phyloP scores from a whole-genome alignment of 768 basidiomycete genomes.

The Candolleomyces eurysporus region DNA sequence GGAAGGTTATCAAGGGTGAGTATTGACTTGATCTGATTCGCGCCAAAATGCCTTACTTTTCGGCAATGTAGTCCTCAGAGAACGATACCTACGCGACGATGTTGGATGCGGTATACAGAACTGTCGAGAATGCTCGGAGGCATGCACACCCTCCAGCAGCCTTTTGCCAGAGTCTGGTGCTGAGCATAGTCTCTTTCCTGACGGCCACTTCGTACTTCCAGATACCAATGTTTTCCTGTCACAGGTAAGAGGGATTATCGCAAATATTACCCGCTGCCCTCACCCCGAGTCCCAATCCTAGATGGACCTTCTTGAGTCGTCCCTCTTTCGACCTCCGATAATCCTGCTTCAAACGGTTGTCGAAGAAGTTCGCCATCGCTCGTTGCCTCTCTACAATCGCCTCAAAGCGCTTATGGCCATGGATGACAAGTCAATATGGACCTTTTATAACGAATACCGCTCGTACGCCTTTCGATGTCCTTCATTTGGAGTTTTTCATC shows the following conservation, averaged over 20 bases:
- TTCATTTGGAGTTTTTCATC: background rate
- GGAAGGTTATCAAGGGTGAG: slow-evolving; percentile 91
- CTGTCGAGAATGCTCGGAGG: slow-evolving; percentile 59
- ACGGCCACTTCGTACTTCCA: slow-evolving; percentile 82
- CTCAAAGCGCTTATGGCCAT: slow-evolving; percentile 80
- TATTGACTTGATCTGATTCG: background rate
- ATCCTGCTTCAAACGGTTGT: slow-evolving; percentile 94
- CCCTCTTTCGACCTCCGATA: slow-evolving; percentile 72
- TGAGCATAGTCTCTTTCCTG: slow-evolving; percentile 52
- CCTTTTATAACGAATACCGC: slow-evolving; percentile 85
- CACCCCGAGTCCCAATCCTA: slow-evolving; percentile 23
- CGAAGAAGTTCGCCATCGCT: slow-evolving; percentile 94
- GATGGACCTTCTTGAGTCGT: slow-evolving; percentile 93
- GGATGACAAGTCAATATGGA: slow-evolving; percentile 83
- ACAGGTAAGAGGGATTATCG: slow-evolving; percentile 50
- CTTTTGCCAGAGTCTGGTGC: slow-evolving; percentile 48
- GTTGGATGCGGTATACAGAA: slow-evolving; percentile 79
- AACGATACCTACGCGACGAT: slow-evolving; percentile 91
- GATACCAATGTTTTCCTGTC: slow-evolving; percentile 95
- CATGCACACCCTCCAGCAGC: slow-evolving; percentile 3
- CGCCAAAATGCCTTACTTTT: background rate
- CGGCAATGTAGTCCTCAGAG: slow-evolving; percentile 69
- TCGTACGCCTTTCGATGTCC: slow-evolving; percentile 49
- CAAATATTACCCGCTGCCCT: slow-evolving; percentile 6
- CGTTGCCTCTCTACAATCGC: slow-evolving; percentile 88